phyloP scores from a whole-genome alignment of 2,329 filamentous ascomycete genomes.

The Fusarium incarnatum region DNA sequence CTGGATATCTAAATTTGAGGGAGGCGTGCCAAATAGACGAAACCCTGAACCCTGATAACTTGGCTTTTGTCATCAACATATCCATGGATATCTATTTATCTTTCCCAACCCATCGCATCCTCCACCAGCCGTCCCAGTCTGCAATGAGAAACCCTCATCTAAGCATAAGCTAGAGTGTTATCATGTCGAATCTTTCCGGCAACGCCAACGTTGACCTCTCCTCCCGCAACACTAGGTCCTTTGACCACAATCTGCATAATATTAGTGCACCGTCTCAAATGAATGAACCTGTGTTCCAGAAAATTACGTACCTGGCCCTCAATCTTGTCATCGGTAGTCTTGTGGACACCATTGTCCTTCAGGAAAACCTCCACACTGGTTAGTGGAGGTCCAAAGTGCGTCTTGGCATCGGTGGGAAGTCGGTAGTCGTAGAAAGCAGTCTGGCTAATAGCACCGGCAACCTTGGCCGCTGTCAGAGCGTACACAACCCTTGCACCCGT shows the following conservation, averaged over 20 bases:
- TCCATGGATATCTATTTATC: not conserved
- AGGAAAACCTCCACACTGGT: slow-evolving; percentile 84
- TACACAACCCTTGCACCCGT: slow-evolving; percentile 85
- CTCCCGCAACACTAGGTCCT: slow-evolving; percentile 79
- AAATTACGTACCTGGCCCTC: slow-evolving; percentile 70
- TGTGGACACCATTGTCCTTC: slow-evolving; percentile 68
- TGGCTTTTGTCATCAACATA: not conserved
- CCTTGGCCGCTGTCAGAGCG: slow-evolving; percentile 81
- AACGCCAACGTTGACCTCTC: slow-evolving; percentile 72
- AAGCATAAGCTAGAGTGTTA: slow-evolving; percentile 74
- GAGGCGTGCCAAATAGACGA: not conserved
- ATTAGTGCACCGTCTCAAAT: slow-evolving; percentile 19
- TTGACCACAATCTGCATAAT: slow-evolving; percentile 71
- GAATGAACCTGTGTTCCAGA: too few species aligned
- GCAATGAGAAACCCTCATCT: not conserved
- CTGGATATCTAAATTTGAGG: not conserved
- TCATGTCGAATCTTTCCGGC: slow-evolving; percentile 76
- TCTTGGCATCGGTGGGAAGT: slow-evolving; percentile 54
- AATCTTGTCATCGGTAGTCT: slow-evolving; percentile 71
- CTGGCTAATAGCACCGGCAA: slow-evolving; percentile 92
- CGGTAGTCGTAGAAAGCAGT: slow-evolving; percentile 91
- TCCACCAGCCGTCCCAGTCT: not conserved
- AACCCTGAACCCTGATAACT: not conserved
- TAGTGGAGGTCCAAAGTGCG: slow-evolving; percentile 85
- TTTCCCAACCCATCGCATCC: not conserved